Percentiles rank a stretch among this genome's conserved stretches.
Conservation (phyloP, 305 asterid species). For the Solanum hybrid region DNA sequence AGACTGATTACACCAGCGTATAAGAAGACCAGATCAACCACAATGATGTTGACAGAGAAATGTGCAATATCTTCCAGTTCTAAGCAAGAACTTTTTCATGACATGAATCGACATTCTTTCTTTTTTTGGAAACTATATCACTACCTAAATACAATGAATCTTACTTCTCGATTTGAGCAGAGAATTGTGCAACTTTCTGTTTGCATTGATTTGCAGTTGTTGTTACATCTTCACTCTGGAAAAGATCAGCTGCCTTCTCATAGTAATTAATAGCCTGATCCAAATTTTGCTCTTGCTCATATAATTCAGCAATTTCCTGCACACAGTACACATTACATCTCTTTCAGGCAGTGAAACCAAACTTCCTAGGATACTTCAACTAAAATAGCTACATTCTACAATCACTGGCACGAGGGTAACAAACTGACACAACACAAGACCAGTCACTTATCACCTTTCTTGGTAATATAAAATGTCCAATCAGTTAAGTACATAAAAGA, state of each 20-base stretch:
- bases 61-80: neutral
- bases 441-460: neutral
- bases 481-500: neutral
- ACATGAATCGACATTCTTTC: neutral
- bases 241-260: slow-evolving; percentile 68
- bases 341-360: neutral
- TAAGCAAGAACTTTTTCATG: neutral
- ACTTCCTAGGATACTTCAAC: neutral
- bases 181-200: slow-evolving; percentile 65
- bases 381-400: neutral
- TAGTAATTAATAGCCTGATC: slow-evolving; percentile 50
- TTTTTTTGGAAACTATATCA: neutral
- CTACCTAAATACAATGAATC: slow-evolving; percentile 12
- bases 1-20: neutral
- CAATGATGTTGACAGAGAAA: neutral
- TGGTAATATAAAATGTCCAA: neutral
- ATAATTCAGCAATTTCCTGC: slow-evolving; percentile 79
- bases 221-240: slow-evolving; percentile 58
- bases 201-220: slow-evolving; percentile 68
- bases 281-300: slow-evolving; percentile 63
- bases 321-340: neutral
- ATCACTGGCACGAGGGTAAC: neutral
- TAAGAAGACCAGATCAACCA: neutral
- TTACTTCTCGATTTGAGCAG: slow-evolving; percentile 63
- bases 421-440: neutral